Evolutionary conservation across 352 stramenopile genomes (phyloP).

Genomic region (Phytophthora parvispora): DNA sequence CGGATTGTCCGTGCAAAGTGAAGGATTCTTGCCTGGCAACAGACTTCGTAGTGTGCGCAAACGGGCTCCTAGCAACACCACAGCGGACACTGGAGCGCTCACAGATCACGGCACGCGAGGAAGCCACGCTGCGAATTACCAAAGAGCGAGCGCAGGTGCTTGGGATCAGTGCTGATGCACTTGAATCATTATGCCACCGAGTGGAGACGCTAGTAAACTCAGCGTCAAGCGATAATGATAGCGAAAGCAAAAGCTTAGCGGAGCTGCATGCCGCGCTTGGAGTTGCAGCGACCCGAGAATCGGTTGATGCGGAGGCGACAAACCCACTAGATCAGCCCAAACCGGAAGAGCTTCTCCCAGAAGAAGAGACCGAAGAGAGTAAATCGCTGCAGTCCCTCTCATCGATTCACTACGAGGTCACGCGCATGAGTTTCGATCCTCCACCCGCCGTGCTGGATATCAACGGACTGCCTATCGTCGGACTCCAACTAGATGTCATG

Average conservation of each 20-base stretch:
- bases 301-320: constrained; percentile 21
- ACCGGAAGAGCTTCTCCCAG: constrained; percentile 28
- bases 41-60: constrained; percentile 58
- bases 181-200: constrained; percentile 8
- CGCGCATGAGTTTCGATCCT: constrained; percentile 31
- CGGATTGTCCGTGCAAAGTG: constrained; percentile 53
- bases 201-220: constrained; percentile 19
- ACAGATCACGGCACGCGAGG: constrained; percentile 18
- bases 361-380: constrained; percentile 22
- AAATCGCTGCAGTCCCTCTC: constrained; percentile 23
- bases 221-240: background rate
- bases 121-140: constrained; percentile 19
- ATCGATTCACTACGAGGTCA: constrained; percentile 50
- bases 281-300: constrained; percentile 26
- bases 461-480: constrained; percentile 43
- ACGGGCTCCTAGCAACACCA: constrained; percentile 35
- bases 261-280: constrained; percentile 24
- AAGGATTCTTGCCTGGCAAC: constrained; percentile 55
- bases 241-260: background rate
- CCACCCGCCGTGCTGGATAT: constrained; percentile 50
- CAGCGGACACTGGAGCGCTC: constrained; percentile 17
- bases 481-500: constrained; percentile 59
- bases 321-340: constrained; percentile 2
- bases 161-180: constrained; percentile 6
- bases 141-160: constrained; percentile 33